Evolutionary conservation across 441 rosid genomes (phyloP).

Genomic region (Populus hybrid): DNA sequence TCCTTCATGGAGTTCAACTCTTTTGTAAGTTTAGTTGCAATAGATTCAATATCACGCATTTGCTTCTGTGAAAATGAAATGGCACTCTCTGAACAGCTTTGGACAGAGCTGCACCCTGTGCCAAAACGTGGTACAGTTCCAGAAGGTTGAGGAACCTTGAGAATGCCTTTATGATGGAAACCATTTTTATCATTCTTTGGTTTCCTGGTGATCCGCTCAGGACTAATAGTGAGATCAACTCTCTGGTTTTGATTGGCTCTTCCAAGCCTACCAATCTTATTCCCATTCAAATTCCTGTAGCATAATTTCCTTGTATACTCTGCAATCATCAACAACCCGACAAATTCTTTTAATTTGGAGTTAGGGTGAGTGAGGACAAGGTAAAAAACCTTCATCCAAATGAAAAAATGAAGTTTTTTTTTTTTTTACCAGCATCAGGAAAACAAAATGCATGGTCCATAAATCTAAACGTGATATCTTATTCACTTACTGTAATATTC

Average conservation of each 20-base stretch:
- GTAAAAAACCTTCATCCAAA: not conserved
- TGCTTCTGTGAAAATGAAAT: constrained; percentile 77
- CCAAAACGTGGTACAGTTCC: constrained; percentile 25
- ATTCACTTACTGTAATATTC: constrained; percentile 49
- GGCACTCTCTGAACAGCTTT: constrained; percentile 63
- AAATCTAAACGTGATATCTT: not conserved
- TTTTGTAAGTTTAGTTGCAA: constrained; percentile 56
- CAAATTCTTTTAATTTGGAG: not conserved
- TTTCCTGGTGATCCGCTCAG: constrained; percentile 30
- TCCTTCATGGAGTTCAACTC: constrained; percentile 68
- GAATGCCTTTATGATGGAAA: constrained; percentile 32
- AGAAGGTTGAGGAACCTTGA: constrained; percentile 38
- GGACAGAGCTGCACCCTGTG: constrained; percentile 39
- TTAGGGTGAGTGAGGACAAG: not conserved
- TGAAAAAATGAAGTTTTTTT: not conserved
- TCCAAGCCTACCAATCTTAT: constrained; percentile 38
- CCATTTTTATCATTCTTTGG: constrained; percentile 34
- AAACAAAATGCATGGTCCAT: not conserved
- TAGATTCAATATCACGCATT: constrained; percentile 57
- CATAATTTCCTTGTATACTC: constrained; percentile 57
- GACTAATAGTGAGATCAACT: constrained; percentile 34
- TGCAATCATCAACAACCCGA: constrained; percentile 30
- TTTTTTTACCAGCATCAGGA: not conserved
- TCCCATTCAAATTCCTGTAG: constrained; percentile 44
- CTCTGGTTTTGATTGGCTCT: constrained; percentile 40